Base-by-base conservation (phyloP, 768 basidiomycete genomes). In the Collybia sp. region DNA sequence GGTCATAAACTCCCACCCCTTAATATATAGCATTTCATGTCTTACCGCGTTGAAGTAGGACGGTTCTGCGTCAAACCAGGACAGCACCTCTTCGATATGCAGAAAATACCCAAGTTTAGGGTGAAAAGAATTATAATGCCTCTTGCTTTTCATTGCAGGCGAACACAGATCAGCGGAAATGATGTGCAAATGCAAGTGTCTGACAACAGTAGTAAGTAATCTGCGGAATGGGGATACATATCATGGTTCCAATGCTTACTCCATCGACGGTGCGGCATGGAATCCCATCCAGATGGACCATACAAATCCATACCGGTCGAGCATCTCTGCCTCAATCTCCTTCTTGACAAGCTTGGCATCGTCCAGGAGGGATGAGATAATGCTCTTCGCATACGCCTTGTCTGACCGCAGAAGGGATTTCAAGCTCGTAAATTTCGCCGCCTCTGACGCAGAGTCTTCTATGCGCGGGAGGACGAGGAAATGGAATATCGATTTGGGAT, bases 51-150 rank as follows among this genome's bases (percentile, higher is more conserved):
- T 56, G 55, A 70, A 83, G 57, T 73, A 83, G 0, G 76, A 73
- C 1, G 75, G 69, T 13, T 75, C 78, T 12, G 78, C 77, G 20
- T 86, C 86, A 49, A 89, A 84, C 91, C 91, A 93, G 2, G 76
- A 72, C 37, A 88, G 66, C n/a, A 95, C 85, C 9, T 90, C 81
- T 42, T 81, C 72, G 13, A 93, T 65, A 49, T 82, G 77, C 2
- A 94, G 57, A 65, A 95, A 94, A 66, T 91, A 95, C 1, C 88
- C 91, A 15, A 78, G 70, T 40, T 79, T 78, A 0, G 93, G 93
- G 56, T 88, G 84, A 66, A 94, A 96, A 5, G 89, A 87, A 57
- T 94, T 93, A 65, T 91, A 88, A 53, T 96, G 93, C 58, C 85
- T 88, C 71, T 95, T 96, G 45, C 71, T 77, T 67, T 93, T 95